Conservation (phyloP, 2,329 filamentous ascomycete species). For the Penicillium palitans region DNA sequence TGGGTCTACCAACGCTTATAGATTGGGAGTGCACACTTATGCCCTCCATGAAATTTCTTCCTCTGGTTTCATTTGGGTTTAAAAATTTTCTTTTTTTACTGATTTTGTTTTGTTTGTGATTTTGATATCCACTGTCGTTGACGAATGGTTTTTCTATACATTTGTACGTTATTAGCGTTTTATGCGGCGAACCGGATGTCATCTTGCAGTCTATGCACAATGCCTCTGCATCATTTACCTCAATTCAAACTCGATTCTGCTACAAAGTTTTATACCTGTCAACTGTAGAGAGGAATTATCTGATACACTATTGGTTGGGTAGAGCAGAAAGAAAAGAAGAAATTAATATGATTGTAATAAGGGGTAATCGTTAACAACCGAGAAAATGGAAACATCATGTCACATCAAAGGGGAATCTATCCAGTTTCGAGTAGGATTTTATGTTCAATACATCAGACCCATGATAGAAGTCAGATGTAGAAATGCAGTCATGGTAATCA, state of each 20-base stretch:
- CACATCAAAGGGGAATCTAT: conserved; percentile 14
- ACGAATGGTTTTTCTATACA: not conserved
- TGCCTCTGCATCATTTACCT: conserved; percentile 1
- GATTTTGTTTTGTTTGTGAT: not conserved
- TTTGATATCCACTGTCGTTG: conserved; percentile 11
- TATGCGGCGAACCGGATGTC: conserved; percentile 5
- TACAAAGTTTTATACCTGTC: not conserved
- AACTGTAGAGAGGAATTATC: not conserved
- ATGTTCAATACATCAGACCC: not conserved
- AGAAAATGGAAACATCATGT: conserved; percentile 1
- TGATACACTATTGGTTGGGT: not conserved
- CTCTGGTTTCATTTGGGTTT: not conserved
- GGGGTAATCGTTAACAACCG: conserved; percentile 5
- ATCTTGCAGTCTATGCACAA: conserved; percentile 17
- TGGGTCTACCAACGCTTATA: not conserved
- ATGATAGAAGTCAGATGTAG: not conserved
- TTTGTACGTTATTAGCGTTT: conserved; percentile 2
- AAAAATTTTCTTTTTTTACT: not conserved
- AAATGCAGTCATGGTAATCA: not conserved
- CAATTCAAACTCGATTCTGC: not conserved
- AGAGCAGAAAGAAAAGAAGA: not conserved
- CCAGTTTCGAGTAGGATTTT: not conserved
- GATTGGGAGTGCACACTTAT: not conserved
- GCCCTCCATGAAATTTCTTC: not conserved
- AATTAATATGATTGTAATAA: conserved; percentile 3